Conservation (phyloP, 1,139 yeast genomes). For the Saccharomyces pastorianus region DNA sequence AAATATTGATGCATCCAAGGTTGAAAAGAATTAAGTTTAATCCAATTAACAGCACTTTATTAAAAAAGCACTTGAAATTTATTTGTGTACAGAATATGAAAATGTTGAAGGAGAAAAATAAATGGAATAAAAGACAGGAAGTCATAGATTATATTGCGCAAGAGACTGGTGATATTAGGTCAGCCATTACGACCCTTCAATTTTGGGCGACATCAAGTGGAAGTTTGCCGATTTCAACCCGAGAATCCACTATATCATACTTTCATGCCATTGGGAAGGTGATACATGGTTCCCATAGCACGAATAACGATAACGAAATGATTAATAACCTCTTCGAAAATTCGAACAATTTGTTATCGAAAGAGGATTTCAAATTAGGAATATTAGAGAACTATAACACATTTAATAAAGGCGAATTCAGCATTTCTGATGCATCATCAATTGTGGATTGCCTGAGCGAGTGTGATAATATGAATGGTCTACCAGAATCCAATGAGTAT, state of each 20-base stretch:
- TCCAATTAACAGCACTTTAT: constrained; percentile 58
- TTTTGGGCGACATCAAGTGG: constrained; percentile 44
- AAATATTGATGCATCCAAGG: constrained; percentile 35
- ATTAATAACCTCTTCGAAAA: constrained; percentile 33
- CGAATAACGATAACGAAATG: constrained; percentile 28
- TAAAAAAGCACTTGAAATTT: constrained; percentile 45
- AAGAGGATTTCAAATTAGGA: constrained; percentile 33
- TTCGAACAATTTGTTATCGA: constrained; percentile 26
- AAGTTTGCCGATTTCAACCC: constrained; percentile 9
- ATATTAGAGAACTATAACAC: constrained; percentile 39
- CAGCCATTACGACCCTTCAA: constrained; percentile 62
- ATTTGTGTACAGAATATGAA: constrained; percentile 37
- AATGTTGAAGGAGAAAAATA: constrained; percentile 33
- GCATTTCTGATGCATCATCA: constrained; percentile 19
- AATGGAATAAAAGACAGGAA: constrained; percentile 31
- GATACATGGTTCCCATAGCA: constrained; percentile 44
- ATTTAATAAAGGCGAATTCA: constrained; percentile 27
- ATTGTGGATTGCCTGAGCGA: constrained; percentile 30
- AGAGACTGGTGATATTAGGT: constrained; percentile 62
- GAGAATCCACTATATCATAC: constrained; percentile 45
- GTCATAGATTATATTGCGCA: constrained; percentile 38
- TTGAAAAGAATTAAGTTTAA: constrained; percentile 57
- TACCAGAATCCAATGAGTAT: constrained; percentile 25
- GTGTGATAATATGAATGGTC: constrained; percentile 22
- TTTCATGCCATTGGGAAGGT: constrained; percentile 69